Evolutionary conservation across 345 rosid species (phyloP), one percentile per base, ranked within the genome.

Genomic region (Bretschneidera sinensis): DNA sequence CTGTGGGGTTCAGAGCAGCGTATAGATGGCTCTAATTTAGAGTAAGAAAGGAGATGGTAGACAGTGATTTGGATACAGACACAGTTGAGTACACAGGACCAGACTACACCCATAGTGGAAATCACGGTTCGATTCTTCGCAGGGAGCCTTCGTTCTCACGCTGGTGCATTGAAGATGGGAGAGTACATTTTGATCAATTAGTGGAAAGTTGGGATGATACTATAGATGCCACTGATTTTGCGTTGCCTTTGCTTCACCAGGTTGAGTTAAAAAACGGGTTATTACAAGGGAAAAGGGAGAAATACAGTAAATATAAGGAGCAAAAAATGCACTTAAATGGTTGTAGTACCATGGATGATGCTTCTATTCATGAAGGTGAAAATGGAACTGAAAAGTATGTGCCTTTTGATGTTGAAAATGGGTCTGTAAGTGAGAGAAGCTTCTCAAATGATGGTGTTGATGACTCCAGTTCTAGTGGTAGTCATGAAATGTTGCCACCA

Each of bases 381-480:
- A 77, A 62, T 57, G 39, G 13, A 48, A 48, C 4, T 20, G 52
- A 71, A 0, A 74, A 72, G 35, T 76, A 61, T 51, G 73, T 53
- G 43, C 74, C 89, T 39, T 78, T 86, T 52, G 81, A 80, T 60
- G 66, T 92, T 51, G 98, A 89, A 71, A 75, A 77, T 62, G 87
- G 71, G 34, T n/a, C 75, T 35, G 34, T 62, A 20, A 63, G 62
- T 64, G 81, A 81, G 62, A 55, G 63, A 49, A 61, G 72, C 43
- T 57, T 31, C 51, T 76, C 81, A 34, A 68, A 72, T 51, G 43
- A 17, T 24, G 62, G 70, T 74, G 78, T 59, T 61, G 77, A 69
- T 74, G 78, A 59, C 61, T 61, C 65, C 17, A 50, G 47, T 67
- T 70, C 78, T 48, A 51, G 23, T 55, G 64, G 63, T 15, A 70